These are phyloP conservation scores for Zymoseptoria tritici DNA, from an alignment of 2,329 filamentous ascomycete genomes.

Conservation along the genomic window DNA sequence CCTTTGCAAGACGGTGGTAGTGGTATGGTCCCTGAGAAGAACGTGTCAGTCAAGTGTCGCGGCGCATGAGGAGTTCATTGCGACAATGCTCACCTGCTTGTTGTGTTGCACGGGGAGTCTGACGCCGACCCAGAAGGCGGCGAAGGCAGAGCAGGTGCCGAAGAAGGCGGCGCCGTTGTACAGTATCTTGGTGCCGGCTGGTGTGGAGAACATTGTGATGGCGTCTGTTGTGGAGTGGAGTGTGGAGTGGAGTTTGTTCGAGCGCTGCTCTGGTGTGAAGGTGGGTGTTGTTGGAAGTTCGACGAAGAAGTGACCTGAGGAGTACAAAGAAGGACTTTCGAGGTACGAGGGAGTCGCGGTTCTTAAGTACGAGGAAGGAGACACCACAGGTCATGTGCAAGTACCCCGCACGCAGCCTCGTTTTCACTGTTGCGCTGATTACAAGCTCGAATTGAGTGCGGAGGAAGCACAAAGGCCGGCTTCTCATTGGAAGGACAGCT, in stretches of 20 bases:
- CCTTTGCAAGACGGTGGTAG: constrained; percentile 26
- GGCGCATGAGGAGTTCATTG: neutral
- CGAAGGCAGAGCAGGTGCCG: constrained; percentile 25
- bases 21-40: constrained; percentile 23
- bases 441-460: neutral
- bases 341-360: neutral
- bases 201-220: constrained; percentile 22
- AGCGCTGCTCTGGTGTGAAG: neutral
- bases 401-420: neutral
- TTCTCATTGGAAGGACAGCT: neutral
- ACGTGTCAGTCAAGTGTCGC: neutral
- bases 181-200: constrained; percentile 17
- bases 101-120: constrained; percentile 25
- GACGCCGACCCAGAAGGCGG: constrained; percentile 25
- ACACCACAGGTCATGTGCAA: constrained; percentile 1
- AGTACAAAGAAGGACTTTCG: neutral
- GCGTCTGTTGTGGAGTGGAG: neutral
- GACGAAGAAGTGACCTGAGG: neutral
- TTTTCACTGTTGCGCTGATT: neutral
- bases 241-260: neutral
- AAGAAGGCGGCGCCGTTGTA: constrained; percentile 26
- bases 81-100: constrained; percentile 8
- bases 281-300: neutral
- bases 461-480: neutral
- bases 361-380: neutral